Conservation (phyloP, 2,329 filamentous ascomycete species). For the Sclerotinia borealis region DNA sequence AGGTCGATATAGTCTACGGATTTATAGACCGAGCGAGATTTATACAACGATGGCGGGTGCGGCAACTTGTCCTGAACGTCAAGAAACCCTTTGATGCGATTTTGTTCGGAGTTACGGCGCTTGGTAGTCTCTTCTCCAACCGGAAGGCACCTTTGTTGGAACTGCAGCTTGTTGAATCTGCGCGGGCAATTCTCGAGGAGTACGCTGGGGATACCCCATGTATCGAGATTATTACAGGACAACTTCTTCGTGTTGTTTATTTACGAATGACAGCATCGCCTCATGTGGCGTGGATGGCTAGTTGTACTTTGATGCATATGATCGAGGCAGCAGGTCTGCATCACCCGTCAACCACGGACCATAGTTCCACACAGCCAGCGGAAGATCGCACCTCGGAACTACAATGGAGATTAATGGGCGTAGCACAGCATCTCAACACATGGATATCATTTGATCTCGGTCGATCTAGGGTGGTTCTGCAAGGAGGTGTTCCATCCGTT, state of each 20-base stretch:
- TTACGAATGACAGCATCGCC: conserved; percentile 22
- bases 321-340: conserved; percentile 27
- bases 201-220: conserved; percentile 8
- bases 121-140: conserved; percentile 32
- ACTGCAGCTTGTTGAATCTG: conserved; percentile 20
- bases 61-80: conserved; percentile 11
- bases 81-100: conserved; percentile 33
- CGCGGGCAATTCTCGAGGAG: conserved; percentile 17
- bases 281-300: conserved; percentile 25
- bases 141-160: conserved; percentile 24
- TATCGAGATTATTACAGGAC: conserved; percentile 21
- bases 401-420: conserved; percentile 3
- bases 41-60: conserved; percentile 1
- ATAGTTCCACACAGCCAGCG: background rate
- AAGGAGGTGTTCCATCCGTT: background rate
- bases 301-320: conserved; percentile 23
- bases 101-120: conserved; percentile 30
- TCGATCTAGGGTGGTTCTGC: background rate
- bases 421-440: conserved; percentile 8
- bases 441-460: conserved; percentile 11
- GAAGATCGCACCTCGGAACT: background rate
- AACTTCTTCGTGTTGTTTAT: conserved; percentile 23
- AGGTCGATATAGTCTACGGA: conserved; percentile 4
- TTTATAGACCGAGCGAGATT: conserved; percentile 6
- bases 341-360: conserved; percentile 15